Base-by-base conservation (phyloP, 1,284 basidiomycete genomes). In the Apiotrichum montevideense region DNA sequence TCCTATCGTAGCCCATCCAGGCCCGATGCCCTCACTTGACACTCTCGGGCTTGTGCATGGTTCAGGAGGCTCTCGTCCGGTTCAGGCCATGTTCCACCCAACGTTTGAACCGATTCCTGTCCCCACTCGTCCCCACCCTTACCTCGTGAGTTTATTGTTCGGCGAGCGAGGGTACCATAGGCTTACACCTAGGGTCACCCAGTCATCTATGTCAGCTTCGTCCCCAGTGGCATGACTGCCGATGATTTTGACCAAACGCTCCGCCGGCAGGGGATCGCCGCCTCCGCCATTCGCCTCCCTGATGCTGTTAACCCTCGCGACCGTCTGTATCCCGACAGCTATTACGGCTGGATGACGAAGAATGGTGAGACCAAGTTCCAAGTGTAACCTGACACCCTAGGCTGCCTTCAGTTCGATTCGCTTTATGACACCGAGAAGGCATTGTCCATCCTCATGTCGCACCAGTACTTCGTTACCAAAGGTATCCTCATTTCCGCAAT, bases 401-500 rank as follows among this genome's bases (percentile, higher is more conserved):
- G 46, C 47, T 46, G n/a, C 35, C 43, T 15, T 8, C 40, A 59
- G 47, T 56, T 59, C 39, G 33, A 50, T 10, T 45, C 37, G 42
- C 46, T 46, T 32, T 35, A 53, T 33, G 50, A 54, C 44, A 90
- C 89, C 63, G 90, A 94, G 77, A 90, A 89, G 75, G 90, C 90
- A 3, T 80, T 92, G 13, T 86, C 88, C 14, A 89, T 87, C 11
- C 80, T 93, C 40, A 84, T 88, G 70, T 82, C 82, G 61, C 86
- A 87, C 65, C 83, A 84, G 40, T 61, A 53, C 40, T 80, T 90
- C 82, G 83, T 48, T 80, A 83, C 51, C 70, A 79, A 42, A 83
- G 85, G 33, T 77, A 81, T 51, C 81, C 83, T 37, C 75, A 79
- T 61, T 77, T 92, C 62, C 78, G 85, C 55, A 78, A 91, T 58